A percentile compares a stretch with the other conserved stretches of the same genome.
These are phyloP conservation scores for Sideroxylon spinosum DNA, from an alignment of 179 eudicot genomes.

Conservation along the genomic window DNA sequence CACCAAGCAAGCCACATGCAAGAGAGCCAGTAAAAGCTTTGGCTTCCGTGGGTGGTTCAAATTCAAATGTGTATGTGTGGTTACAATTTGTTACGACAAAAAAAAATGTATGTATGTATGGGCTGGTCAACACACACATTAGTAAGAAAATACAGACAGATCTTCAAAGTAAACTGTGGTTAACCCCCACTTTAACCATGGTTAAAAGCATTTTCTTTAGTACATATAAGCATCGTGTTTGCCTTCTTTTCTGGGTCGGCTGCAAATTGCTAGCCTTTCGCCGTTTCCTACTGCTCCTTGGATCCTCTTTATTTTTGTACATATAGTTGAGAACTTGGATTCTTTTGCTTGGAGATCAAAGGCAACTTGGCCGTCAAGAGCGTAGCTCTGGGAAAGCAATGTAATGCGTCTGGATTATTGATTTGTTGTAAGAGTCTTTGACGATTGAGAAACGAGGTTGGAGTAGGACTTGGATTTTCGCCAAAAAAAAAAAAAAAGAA, in stretches of 20 bases:
- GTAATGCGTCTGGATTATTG: constrained; percentile 27
- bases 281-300: constrained; percentile 22
- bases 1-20: no score
- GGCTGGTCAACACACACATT: background rate
- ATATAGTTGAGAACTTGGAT: background rate
- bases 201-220: background rate
- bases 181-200: background rate
- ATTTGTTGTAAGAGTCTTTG: constrained; percentile 3
- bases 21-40: no score
- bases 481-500: background rate
- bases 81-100: no score
- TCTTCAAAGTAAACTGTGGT: constrained; percentile 6
- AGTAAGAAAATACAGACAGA: background rate
- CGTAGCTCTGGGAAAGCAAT: constrained; percentile 14
- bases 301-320: constrained; percentile 4
- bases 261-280: constrained; percentile 33
- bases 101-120: no score
- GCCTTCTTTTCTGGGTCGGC: constrained; percentile 18
- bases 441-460: constrained; percentile 15
- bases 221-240: background rate
- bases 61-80: no score
- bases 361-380: constrained; percentile 19
- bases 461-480: constrained; percentile 13
- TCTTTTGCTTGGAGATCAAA: constrained; percentile 20
- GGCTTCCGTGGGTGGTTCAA: no score